Conservation (phyloP, 805 yeast species). For the Saccharomycopsis sp. region DNA sequence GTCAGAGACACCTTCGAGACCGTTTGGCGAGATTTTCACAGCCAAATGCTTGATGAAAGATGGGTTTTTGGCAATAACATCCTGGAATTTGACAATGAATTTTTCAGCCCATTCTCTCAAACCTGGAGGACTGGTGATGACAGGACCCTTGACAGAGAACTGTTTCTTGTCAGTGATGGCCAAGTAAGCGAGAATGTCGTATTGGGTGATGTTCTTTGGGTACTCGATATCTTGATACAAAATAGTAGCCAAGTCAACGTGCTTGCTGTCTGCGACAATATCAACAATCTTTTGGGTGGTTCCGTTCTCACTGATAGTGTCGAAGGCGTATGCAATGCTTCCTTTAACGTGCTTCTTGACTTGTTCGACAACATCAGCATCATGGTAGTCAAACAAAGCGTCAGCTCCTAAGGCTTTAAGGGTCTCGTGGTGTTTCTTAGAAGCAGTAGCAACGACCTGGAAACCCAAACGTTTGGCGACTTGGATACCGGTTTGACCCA, state of each 20-base stretch:
- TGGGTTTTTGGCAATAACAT: neutral
- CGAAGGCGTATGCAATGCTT: conserved; percentile 29
- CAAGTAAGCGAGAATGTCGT: neutral
- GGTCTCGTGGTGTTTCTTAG: conserved; percentile 36
- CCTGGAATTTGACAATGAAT: neutral
- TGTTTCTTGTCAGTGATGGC: neutral
- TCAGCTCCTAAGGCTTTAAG: conserved; percentile 45
- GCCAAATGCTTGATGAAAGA: neutral
- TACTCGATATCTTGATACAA: neutral
- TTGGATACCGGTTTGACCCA: conserved; percentile 55
- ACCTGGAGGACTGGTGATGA: conserved; percentile 1
- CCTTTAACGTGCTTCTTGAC: conserved; percentile 30
- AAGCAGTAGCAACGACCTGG: conserved; percentile 45
- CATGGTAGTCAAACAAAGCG: conserved; percentile 43
- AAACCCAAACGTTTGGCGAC: conserved; percentile 44
- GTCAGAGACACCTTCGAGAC: neutral
- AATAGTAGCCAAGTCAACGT: neutral
- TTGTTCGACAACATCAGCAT: conserved; percentile 38
- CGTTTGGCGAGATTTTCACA: neutral
- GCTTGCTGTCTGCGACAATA: neutral
- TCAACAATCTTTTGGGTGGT: neutral
- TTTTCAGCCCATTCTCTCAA: neutral
- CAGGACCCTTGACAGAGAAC: neutral
- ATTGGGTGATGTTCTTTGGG: neutral
- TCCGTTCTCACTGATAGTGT: conserved; percentile 24